A percentile compares a stretch with the other conserved stretches of the same genome.
These are phyloP conservation scores for Mycocentrospora acerina DNA, from an alignment of 2,329 filamentous ascomycete species.

Conservation along the genomic window DNA sequence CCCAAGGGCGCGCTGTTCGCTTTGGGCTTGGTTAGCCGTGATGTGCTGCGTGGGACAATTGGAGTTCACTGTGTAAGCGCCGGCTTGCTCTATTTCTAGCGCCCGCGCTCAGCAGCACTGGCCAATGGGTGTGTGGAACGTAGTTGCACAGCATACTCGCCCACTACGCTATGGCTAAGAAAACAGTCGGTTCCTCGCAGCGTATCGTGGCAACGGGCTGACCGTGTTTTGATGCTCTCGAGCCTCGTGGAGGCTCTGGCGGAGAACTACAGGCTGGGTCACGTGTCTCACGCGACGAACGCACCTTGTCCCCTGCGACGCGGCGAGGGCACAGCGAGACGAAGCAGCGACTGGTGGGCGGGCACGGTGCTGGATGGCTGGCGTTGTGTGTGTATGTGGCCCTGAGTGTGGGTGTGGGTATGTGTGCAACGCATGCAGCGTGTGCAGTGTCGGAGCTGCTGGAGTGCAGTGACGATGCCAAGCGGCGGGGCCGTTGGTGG, in stretches of 20 bases:
- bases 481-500: slow-evolving; percentile 10
- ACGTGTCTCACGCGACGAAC: too few species aligned
- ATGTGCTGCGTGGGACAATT: slow-evolving; percentile 30
- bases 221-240: too few species aligned
- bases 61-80: slow-evolving; percentile 35
- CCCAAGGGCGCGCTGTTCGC: slow-evolving; percentile 20
- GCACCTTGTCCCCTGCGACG: too few species aligned
- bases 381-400: too few species aligned
- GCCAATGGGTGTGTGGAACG: slow-evolving; percentile 27
- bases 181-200: too few species aligned
- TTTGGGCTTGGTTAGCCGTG: slow-evolving; percentile 26
- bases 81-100: slow-evolving; percentile 34
- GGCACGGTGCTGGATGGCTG: too few species aligned
- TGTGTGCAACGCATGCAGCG: too few species aligned
- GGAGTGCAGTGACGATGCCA: slow-evolving; percentile 20
- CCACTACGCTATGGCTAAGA: slow-evolving; percentile 19
- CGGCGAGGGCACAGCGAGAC: too few species aligned
- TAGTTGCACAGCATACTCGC: slow-evolving; percentile 28
- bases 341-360: too few species aligned
- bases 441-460: too few species aligned
- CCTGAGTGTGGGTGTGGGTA: too few species aligned
- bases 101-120: slow-evolving; percentile 15
- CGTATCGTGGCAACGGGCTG: too few species aligned
- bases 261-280: not conserved
- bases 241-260: not conserved